Conservation (phyloP, 2,329 filamentous ascomycete genomes). For the Microascus cirrosus region DNA sequence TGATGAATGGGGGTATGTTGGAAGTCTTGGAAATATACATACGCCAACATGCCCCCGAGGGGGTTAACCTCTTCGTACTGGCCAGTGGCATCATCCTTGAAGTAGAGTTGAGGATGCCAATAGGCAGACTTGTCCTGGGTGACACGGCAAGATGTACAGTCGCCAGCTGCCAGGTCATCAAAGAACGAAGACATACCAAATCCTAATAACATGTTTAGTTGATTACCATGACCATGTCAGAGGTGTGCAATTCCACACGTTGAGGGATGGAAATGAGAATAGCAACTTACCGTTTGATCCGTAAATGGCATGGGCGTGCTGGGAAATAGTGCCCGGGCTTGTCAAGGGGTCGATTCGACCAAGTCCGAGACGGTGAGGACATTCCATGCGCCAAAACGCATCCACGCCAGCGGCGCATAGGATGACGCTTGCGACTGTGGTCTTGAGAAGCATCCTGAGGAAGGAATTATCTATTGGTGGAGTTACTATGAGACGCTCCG, state of each 20-base stretch:
- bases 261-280: background rate
- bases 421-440: background rate
- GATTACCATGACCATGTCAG: background rate
- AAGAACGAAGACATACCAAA: constrained; percentile 50
- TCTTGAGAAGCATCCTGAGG: background rate
- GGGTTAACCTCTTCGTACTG: constrained; percentile 59
- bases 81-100: constrained; percentile 53
- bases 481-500: background rate
- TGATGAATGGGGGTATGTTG: background rate
- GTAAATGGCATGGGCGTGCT: constrained; percentile 65
- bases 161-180: constrained; percentile 43
- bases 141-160: constrained; percentile 75
- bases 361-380: constrained; percentile 56
- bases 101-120: constrained; percentile 74
- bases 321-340: constrained; percentile 42
- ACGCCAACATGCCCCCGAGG: constrained; percentile 77
- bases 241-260: too few species aligned
- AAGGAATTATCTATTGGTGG: background rate
- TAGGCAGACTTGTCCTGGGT: constrained; percentile 79
- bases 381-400: constrained; percentile 88
- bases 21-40: constrained; percentile 30
- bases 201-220: constrained; percentile 30
- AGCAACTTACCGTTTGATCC: constrained; percentile 60
- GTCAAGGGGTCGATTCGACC: constrained; percentile 72
- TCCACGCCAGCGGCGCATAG: constrained; percentile 12